Evolutionary conservation across 192 early-diverging fungal genomes (phyloP).

Genomic region (Backusella westeae): DNA sequence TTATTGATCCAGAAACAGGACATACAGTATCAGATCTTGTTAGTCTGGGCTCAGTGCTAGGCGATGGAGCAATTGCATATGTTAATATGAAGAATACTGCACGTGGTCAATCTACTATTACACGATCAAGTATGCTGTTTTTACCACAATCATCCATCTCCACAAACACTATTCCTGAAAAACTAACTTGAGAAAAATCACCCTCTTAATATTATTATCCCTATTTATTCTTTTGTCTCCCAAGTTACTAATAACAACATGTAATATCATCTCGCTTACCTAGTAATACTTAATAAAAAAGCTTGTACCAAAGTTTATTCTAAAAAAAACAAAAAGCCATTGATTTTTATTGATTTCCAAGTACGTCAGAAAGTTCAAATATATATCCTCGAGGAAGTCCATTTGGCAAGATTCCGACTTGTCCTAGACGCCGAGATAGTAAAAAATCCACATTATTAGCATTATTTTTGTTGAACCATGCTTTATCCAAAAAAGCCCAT

Average conservation of each 20-base stretch:
- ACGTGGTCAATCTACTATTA: slow-evolving; percentile 20
- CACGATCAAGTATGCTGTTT: slow-evolving; percentile 1
- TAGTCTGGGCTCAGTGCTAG: slow-evolving; percentile 4
- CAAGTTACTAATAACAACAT: not conserved
- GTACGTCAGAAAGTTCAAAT: too few relatives aligned
- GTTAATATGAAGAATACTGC: slow-evolving; percentile 25
- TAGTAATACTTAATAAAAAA: not conserved
- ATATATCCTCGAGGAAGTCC: too few relatives aligned
- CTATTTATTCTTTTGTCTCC: not conserved
- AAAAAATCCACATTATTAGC: too few relatives aligned
- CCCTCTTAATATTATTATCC: not conserved
- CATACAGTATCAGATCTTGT: slow-evolving; percentile 26
- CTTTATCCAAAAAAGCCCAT: too few relatives aligned
- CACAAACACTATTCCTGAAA: not conserved
- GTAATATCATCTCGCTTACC: not conserved
- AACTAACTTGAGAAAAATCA: not conserved
- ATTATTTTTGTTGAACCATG: too few relatives aligned
- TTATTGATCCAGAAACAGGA: slow-evolving; percentile 21
- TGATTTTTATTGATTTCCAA: too few relatives aligned
- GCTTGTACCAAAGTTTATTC: not conserved
- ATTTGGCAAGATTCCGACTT: too few relatives aligned
- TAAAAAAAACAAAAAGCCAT: too few relatives aligned
- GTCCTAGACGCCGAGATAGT: too few relatives aligned
- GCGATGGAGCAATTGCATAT: slow-evolving; percentile 28
- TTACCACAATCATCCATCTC: not conserved